phyloP scores from a whole-genome alignment of 2,329 filamentous ascomycete genomes.

The Gnomoniopsis smithogilvyi region DNA sequence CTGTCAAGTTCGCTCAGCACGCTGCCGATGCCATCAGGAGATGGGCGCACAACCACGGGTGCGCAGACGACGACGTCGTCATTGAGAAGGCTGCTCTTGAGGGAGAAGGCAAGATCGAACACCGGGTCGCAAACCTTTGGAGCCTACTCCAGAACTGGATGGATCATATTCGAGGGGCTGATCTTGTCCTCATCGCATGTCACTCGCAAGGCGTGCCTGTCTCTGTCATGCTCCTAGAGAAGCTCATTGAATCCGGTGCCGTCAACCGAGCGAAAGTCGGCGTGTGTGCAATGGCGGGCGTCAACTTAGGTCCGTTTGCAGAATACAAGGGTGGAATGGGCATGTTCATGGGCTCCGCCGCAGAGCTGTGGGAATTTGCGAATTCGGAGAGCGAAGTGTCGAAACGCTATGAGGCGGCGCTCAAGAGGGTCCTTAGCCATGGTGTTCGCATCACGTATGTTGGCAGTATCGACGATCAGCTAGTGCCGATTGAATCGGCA shows the following conservation, averaged over 20 bases:
- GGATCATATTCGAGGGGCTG: constrained; percentile 80
- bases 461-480: constrained; percentile 94
- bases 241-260: constrained; percentile 86
- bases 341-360: constrained; percentile 84
- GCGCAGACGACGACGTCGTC: constrained; percentile 59
- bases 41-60: constrained; percentile 75
- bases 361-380: constrained; percentile 92
- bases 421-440: constrained; percentile 71
- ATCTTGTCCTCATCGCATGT: constrained; percentile 88
- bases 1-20: constrained; percentile 86
- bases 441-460: constrained; percentile 84
- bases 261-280: constrained; percentile 75
- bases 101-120: constrained; percentile 87
- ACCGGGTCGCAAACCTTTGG: constrained; percentile 90
- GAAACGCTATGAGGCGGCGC: constrained; percentile 71
- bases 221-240: constrained; percentile 85
- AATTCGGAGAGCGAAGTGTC: constrained; percentile 79
- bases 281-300: constrained; percentile 82
- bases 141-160: constrained; percentile 94
- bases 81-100: constrained; percentile 94
- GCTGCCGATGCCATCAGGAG: constrained; percentile 78
- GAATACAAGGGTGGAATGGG: constrained; percentile 87
- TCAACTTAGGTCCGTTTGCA: constrained; percentile 88
- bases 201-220: constrained; percentile 97
- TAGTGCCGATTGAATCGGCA: constrained; percentile 92